phyloP scores from a whole-genome alignment of 2,329 filamentous ascomycete species.

The Basipetospora chlamydospora region DNA sequence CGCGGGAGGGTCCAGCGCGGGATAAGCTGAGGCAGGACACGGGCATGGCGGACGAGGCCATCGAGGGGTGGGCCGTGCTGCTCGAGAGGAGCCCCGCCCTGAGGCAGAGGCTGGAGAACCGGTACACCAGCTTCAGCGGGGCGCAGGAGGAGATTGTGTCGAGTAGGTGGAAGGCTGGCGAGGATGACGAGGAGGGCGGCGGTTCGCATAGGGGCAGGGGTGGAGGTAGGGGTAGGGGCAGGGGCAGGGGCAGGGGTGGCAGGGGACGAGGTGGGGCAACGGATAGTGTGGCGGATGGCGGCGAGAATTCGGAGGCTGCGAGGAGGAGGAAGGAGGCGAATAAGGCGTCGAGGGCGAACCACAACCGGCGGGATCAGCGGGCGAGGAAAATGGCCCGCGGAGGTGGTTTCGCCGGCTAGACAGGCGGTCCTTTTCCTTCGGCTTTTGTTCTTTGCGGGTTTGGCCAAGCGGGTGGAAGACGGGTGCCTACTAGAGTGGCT shows the following conservation, averaged over 20 bases:
- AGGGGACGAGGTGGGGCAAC: slow-evolving; percentile 31
- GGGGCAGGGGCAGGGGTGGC: slow-evolving; percentile 30
- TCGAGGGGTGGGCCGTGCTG: slow-evolving; percentile 93
- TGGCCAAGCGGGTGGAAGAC: too few relatives aligned
- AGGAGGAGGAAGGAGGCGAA: slow-evolving; percentile 67
- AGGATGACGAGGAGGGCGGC: slow-evolving; percentile 20
- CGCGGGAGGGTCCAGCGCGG: slow-evolving; percentile 49
- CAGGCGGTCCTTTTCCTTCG: too few relatives aligned
- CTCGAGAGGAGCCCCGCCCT: slow-evolving; percentile 56
- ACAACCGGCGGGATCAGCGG: slow-evolving; percentile 62
- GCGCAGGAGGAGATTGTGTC: slow-evolving; percentile 49
- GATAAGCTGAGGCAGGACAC: slow-evolving; percentile 56
- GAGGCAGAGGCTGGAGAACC: slow-evolving; percentile 54
- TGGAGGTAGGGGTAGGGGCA: slow-evolving; percentile 29
- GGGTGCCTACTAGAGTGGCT: too few relatives aligned
- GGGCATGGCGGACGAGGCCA: slow-evolving; percentile 80
- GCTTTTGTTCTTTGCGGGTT: not conserved
- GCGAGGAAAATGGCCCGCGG: slow-evolving; percentile 50
- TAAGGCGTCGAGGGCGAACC: slow-evolving; percentile 71
- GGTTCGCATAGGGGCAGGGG: slow-evolving; percentile 33
- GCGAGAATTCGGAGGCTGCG: slow-evolving; percentile 54
- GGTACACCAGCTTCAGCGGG: slow-evolving; percentile 51
- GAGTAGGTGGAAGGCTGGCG: slow-evolving; percentile 41
- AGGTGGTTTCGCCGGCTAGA: slow-evolving; percentile 21
- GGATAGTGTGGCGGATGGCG: slow-evolving; percentile 49